Percentiles rank a stretch among this genome's conserved stretches.
Evolutionary conservation across 2,329 filamentous ascomycete species (phyloP).

Genomic region (Byssochlamys sp.): DNA sequence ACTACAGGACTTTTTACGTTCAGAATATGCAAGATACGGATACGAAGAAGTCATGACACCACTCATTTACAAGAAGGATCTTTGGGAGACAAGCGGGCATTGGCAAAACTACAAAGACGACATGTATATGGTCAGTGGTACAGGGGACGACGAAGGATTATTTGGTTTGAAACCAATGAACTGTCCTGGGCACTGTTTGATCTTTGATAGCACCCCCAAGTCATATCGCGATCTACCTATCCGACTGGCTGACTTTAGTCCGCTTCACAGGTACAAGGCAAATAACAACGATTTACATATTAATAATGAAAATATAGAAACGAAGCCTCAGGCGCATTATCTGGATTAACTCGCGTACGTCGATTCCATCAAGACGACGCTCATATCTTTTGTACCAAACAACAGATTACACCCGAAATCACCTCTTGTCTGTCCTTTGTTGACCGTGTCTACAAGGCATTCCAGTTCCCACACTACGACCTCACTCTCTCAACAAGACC

Average conservation of each 20-base stretch:
- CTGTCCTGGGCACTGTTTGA: too few species aligned
- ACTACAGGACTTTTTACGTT: constrained; percentile 68
- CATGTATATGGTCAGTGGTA: constrained; percentile 68
- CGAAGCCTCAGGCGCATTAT: constrained; percentile 70
- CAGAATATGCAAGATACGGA: constrained; percentile 74
- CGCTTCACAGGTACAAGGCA: constrained; percentile 72
- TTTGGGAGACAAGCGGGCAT: constrained; percentile 79
- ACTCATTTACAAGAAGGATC: constrained; percentile 77
- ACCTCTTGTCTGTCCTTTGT: constrained; percentile 65
- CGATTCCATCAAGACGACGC: constrained; percentile 86
- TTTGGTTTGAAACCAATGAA: constrained; percentile 57
- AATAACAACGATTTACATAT: too few species aligned
- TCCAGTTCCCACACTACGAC: constrained; percentile 63
- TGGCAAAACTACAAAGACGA: constrained; percentile 84
- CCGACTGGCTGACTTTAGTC: constrained; percentile 76
- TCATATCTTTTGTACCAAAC: constrained; percentile 76
- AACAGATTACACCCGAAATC: constrained; percentile 67
- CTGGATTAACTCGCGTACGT: constrained; percentile 71
- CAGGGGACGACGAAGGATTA: constrained; percentile 35
- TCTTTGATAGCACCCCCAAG: constrained; percentile 57
- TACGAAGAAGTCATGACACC: constrained; percentile 84
- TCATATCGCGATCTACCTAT: constrained; percentile 77
- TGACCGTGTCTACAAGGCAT: constrained; percentile 58
- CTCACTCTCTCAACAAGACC: constrained; percentile 72
- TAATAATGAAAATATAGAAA: too few species aligned